Evolutionary conservation across 2,329 filamentous ascomycete genomes (phyloP).

Genomic region (Exophiala spinifera): DNA sequence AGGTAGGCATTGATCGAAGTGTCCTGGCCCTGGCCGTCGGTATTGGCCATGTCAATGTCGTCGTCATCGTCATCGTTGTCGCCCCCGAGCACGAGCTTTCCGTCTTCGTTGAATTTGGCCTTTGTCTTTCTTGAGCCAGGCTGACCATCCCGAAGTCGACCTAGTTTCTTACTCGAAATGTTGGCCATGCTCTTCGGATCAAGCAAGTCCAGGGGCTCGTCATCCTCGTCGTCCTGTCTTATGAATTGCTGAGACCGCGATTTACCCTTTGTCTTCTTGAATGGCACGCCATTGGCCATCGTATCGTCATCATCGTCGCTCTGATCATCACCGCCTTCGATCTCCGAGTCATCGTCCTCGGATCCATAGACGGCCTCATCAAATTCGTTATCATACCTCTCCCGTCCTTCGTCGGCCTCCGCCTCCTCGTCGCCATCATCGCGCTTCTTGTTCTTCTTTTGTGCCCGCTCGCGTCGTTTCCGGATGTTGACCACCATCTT

Average conservation of each 20-base stretch:
- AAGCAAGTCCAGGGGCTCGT: constrained; percentile 90
- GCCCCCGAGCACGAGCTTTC: constrained; percentile 43
- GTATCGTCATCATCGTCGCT: constrained; percentile 30
- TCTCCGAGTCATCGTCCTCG: constrained; percentile 50
- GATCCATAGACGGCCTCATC: constrained; percentile 93
- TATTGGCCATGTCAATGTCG: constrained; percentile 47
- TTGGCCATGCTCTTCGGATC: constrained; percentile 85
- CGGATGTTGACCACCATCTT: constrained; percentile 93
- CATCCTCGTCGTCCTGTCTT: constrained; percentile 71
- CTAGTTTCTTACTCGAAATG: constrained; percentile 58
- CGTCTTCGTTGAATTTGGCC: constrained; percentile 44
- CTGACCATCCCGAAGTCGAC: constrained; percentile 39
- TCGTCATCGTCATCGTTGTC: constrained; percentile 33
- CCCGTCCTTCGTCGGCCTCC: constrained; percentile 49
- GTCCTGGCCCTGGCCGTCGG: constrained; percentile 28
- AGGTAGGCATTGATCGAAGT: constrained; percentile 58
- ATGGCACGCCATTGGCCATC: constrained; percentile 26
- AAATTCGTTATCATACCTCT: constrained; percentile 84
- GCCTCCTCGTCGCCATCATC: constrained; percentile 54
- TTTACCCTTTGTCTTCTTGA: constrained; percentile 43
- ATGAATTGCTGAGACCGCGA: constrained; percentile 71
- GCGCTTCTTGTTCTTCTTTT: constrained; percentile 78
- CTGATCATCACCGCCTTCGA: constrained; percentile 52
- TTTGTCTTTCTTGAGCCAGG: constrained; percentile 40
- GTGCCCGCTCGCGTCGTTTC: constrained; percentile 87